Base-by-base conservation (phyloP, 2,329 filamentous ascomycete genomes). In the Colletotrichum plurivorum region DNA sequence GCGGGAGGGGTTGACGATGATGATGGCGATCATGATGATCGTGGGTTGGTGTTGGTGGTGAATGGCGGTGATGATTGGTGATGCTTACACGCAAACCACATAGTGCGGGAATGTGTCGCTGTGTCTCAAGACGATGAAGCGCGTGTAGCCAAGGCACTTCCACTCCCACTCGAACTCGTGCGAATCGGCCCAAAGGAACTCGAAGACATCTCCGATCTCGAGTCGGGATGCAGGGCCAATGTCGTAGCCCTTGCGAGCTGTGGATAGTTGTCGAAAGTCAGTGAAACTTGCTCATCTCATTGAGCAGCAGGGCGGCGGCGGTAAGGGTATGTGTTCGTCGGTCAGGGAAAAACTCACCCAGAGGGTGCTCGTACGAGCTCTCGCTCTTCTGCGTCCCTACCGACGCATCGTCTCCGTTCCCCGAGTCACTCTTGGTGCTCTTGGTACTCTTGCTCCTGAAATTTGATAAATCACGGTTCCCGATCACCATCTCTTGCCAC, bases 401-500 rank as follows among this genome's bases (percentile, higher is more conserved):
- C 48, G 66, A 69, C 62, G 66, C 66, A 69, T 69, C 66, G 45
- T 69, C 66, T 55, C 66, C 66, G 62, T 69, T 69, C 48, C 66
- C 66, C 66, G 66, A 69, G 66, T 69, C 66, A 66, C 66, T 69
- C 66, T 69, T 69, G 18, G 66, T 60, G 56, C 66, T 69, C 66
- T 69, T 69, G 66, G 66, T 69, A 69, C 66, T 69, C 66, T 69
- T 69, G 52, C 66, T 69, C 66, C 66, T 66, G 36, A 69, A 69
- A 52, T 41, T 69, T 43, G 66, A 60, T 60, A 69, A 69, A 39
- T 69, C 66, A 51, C 55, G 62, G 54, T 69, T 69, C 66, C 66
- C 66, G 66, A 69, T 69, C 66, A 69, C 66, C 66, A 69, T 69
- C 66, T 69, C 66, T 69, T 69, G 66, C 66, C 62, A 61, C 66